phyloP scores from a whole-genome alignment of 176 grass and related monocot species.

The Ensete glaucum region DNA sequence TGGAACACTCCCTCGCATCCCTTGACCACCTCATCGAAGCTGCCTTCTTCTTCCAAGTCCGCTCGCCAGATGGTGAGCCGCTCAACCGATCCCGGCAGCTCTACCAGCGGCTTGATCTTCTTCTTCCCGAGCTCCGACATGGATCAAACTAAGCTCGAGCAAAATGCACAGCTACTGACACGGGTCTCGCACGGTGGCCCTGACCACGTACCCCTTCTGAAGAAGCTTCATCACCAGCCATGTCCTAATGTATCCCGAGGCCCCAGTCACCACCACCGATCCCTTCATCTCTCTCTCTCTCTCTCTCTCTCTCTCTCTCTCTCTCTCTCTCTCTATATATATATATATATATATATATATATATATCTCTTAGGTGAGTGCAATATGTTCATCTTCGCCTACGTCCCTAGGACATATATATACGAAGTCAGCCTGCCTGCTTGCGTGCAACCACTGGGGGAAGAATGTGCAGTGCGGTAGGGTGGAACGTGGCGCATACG shows the following conservation, averaged over 20 bases:
- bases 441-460: no score
- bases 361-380: no score
- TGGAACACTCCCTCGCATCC: constrained; percentile 82
- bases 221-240: constrained; percentile 91
- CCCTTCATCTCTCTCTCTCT: constrained; percentile 20
- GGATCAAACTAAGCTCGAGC: no score
- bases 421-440: no score
- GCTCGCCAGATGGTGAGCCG: constrained; percentile 60
- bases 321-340: no score
- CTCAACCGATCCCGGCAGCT: constrained; percentile 49
- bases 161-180: constrained; percentile 18
- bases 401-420: no score
- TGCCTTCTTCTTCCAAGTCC: constrained; percentile 45
- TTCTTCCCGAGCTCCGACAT: not conserved
- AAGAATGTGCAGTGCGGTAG: no score
- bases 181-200: constrained; percentile 58
- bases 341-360: no score
- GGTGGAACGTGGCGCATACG: no score
- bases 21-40: constrained; percentile 55
- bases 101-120: constrained; percentile 65
- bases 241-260: constrained; percentile 65
- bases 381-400: no score
- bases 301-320: no score
- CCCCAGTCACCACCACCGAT: constrained; percentile 72
- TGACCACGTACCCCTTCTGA: constrained; percentile 1